Evolutionary conservation across 805 yeast genomes (phyloP).

Genomic region (Kodamaea leandrae): DNA sequence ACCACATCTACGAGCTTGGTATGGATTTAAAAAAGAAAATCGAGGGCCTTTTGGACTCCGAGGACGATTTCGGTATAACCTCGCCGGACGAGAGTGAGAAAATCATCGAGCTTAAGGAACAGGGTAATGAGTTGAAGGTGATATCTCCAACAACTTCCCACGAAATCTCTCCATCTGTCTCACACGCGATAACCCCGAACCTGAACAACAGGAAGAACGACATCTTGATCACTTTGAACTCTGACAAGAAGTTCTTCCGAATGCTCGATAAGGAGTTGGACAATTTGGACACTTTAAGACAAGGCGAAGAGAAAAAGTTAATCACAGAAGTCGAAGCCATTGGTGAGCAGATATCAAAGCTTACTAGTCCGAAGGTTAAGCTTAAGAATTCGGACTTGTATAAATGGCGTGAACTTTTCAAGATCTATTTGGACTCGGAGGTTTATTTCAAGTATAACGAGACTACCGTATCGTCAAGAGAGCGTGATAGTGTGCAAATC

Average conservation of each 20-base stretch:
- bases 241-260: constrained; percentile 60
- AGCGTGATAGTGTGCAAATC: constrained; percentile 46
- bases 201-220: constrained; percentile 23
- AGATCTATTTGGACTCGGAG: constrained; percentile 61
- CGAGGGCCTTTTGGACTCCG: constrained; percentile 22
- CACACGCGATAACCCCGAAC: constrained; percentile 1
- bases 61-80: neutral
- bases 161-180: constrained; percentile 11
- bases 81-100: constrained; percentile 3
- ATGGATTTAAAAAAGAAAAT: constrained; percentile 27
- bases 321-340: constrained; percentile 42
- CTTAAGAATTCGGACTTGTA: constrained; percentile 50
- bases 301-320: constrained; percentile 43
- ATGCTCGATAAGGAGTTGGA: constrained; percentile 55
- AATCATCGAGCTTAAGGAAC: constrained; percentile 17
- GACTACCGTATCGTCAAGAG: constrained; percentile 36
- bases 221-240: constrained; percentile 44
- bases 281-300: constrained; percentile 44
- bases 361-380: constrained; percentile 35
- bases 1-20: constrained; percentile 32
- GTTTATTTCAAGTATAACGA: constrained; percentile 58
- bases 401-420: constrained; percentile 68
- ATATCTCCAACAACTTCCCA: constrained; percentile 26
- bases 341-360: constrained; percentile 36
- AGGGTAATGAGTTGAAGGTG: constrained; percentile 25